A percentile compares a stretch with the other conserved stretches of the same genome.
Evolutionary conservation across 495 filamentous ascomycete genomes (phyloP).

Genomic region (Penicillium ucsense): DNA sequence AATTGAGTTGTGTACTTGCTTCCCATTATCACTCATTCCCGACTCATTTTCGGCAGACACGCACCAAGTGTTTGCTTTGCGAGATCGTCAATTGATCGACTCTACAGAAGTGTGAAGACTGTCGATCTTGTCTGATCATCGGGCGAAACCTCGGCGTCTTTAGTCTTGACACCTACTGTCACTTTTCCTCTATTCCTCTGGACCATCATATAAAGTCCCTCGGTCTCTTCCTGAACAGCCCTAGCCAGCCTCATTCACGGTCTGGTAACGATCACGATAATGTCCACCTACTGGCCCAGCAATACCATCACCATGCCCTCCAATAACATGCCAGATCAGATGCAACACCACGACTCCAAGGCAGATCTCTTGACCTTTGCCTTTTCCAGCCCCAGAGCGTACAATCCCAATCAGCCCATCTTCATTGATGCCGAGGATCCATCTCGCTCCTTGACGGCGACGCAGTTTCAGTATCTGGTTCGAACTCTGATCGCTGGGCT

Average conservation of each 20-base stretch:
- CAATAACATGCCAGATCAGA: constrained; percentile 7
- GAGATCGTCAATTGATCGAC: too few relatives aligned
- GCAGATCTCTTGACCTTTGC: constrained; percentile 36
- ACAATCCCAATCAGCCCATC: constrained; percentile 29
- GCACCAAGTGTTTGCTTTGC: too few relatives aligned
- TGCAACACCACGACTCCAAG: constrained; percentile 16
- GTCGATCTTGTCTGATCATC: too few relatives aligned
- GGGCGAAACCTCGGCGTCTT: too few relatives aligned
- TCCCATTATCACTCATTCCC: too few relatives aligned
- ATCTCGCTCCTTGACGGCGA: constrained; percentile 41
- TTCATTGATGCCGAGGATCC: constrained; percentile 51
- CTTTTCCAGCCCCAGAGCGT: constrained; percentile 24
- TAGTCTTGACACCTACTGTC: background rate
- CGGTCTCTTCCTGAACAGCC: too few relatives aligned
- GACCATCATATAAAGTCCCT: too few relatives aligned
- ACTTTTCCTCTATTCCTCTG: too few relatives aligned
- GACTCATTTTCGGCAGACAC: too few relatives aligned
- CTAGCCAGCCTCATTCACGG: constrained; percentile 2
- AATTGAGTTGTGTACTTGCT: too few relatives aligned
- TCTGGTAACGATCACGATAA: constrained; percentile 5
- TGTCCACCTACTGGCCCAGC: background rate
- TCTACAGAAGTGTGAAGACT: too few relatives aligned
- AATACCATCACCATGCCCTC: constrained; percentile 14
- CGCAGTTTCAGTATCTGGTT: constrained; percentile 39
- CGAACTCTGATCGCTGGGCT: constrained; percentile 47